Evolutionary conservation across 352 stramenopile species (phyloP).

Genomic region (Pythium aquatile): DNA sequence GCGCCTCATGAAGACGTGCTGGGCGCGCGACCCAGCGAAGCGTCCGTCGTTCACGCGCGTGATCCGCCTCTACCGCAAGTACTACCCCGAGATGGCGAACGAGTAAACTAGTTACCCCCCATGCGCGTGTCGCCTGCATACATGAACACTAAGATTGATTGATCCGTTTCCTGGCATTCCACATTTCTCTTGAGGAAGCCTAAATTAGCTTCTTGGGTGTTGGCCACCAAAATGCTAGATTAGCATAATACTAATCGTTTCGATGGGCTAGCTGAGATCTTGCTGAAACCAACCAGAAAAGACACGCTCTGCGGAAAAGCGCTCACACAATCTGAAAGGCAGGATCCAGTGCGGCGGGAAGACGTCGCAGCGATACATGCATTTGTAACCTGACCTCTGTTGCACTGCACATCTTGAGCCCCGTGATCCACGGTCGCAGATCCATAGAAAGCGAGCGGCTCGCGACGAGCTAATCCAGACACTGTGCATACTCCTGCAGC

Average conservation of each 20-base stretch:
- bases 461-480: no score
- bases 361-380: neutral
- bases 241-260: neutral
- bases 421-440: neutral
- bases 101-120: neutral
- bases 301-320: neutral
- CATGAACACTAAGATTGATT: neutral
- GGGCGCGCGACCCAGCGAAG: constrained; percentile 64
- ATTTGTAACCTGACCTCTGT: constrained; percentile 7
- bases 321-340: neutral
- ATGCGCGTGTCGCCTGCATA: neutral
- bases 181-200: neutral
- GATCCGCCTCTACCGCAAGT: constrained; percentile 50
- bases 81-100: constrained; percentile 14
- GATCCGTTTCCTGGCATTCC: neutral
- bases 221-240: neutral
- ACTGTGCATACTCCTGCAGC: neutral
- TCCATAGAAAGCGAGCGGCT: neutral
- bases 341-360: constrained; percentile 4
- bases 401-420: neutral
- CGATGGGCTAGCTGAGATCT: neutral
- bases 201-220: neutral
- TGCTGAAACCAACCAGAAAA: constrained; percentile 2
- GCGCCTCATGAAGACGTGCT: constrained; percentile 77
- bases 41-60: constrained; percentile 73